phyloP scores from a whole-genome alignment of 2,329 filamentous ascomycete species.

The Niveomyces coronatus region DNA sequence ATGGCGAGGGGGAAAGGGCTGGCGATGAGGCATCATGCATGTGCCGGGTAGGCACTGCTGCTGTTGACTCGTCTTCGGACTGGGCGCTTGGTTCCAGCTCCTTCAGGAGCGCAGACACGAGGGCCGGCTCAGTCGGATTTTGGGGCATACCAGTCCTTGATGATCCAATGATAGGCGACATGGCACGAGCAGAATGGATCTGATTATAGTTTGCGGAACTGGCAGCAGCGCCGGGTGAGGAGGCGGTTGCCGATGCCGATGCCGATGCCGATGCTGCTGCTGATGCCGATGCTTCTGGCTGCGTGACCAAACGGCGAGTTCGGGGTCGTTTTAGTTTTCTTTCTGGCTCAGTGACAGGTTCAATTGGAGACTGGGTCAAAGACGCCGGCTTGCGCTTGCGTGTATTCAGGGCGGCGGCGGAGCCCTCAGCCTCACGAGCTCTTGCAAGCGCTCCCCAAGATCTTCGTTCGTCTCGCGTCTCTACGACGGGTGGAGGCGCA shows the following conservation, averaged over 20 bases:
- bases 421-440: constrained; percentile 56
- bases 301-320: constrained; percentile 52
- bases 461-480: constrained; percentile 68
- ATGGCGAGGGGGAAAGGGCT: constrained; percentile 52
- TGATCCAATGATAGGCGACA: constrained; percentile 3
- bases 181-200: constrained; percentile 8
- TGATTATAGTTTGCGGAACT: constrained; percentile 13
- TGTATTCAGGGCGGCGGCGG: constrained; percentile 35
- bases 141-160: not conserved
- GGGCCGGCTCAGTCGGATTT: constrained; percentile 53
- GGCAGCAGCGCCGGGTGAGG: too few relatives aligned
- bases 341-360: constrained; percentile 60
- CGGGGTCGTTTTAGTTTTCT: constrained; percentile 81
- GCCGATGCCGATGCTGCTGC: too few relatives aligned
- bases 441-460: constrained; percentile 90
- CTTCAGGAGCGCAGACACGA: constrained; percentile 76
- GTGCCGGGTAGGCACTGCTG: constrained; percentile 19
- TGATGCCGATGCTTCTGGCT: constrained; percentile 37
- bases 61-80: constrained; percentile 43
- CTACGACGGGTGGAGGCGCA: constrained; percentile 37
- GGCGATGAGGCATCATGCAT: constrained; percentile 43
- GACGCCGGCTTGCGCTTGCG: constrained; percentile 70
- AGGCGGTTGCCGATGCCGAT: too few relatives aligned
- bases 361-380: constrained; percentile 58
- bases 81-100: constrained; percentile 65